Base-by-base conservation (phyloP, 169 alveolate species). In the Eimeria sp. region DNA sequence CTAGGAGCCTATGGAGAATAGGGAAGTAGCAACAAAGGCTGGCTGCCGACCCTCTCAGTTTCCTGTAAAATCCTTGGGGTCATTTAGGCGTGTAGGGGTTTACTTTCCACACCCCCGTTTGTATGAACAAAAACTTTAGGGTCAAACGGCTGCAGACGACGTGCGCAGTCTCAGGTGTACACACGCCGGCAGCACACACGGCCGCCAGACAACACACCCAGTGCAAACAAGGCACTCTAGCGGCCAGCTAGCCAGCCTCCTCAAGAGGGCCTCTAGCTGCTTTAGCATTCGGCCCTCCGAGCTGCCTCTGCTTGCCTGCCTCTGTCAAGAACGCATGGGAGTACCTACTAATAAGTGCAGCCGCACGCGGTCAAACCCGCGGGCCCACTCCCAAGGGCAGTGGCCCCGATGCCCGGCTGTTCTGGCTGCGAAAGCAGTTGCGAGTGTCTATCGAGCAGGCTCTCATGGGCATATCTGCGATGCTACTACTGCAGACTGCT, bases 101-200 rank as follows among this genome's bases (percentile, higher is more conserved):
- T 33, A 49, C 80, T 71, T 37, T 18, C 54, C 54, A 1, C 8
- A n/a, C 25, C 80, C 54, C 80, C 16, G 80, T 71, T 71, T 33
- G 54, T 71, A 60, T 77, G 66, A 77, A 37, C 66, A 77, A 77
- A 77, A 77, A 77, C 87, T 52, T 77, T 77, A 18, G 58, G 87
- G 62, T 77, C 87, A 25, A 52, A 43, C 64, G 66, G 87, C 87
- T 77, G 87, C 87, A 77, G 87, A 43, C 64, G 62, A 27, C 46
- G 87, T n/a, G 62, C 66, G 87, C 58, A 49, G 87, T 52, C 20
- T 46, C 62, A 46, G 64, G 87, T 77, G 64, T 77, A 49, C 87
- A 13, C 9, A 46, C 87, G 46, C 87, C 64, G 25, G 60, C 87
- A 77, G 46, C 37, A n/a, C 64, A 18, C 87, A 46, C 27, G 43